A percentile compares a stretch with the other conserved stretches of the same genome.
Conservation (phyloP, 192 early-diverging fungal genomes). For the Backusella psychrophila region DNA sequence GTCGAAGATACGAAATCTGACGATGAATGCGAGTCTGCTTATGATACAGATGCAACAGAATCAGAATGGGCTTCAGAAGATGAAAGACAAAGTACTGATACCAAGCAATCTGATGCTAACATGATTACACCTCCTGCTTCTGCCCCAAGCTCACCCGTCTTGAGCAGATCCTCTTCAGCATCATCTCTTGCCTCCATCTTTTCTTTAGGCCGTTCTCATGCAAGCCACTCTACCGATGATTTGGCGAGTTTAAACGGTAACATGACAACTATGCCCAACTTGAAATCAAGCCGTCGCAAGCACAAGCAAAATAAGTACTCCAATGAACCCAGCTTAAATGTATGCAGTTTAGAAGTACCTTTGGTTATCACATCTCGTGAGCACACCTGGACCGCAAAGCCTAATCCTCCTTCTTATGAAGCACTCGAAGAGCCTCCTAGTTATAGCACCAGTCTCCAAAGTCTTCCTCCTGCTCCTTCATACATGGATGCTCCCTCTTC, state of each 20-base stretch:
- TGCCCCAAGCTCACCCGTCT: constrained; percentile 1
- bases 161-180: constrained; percentile 26
- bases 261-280: neutral
- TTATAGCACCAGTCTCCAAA: constrained; percentile 8
- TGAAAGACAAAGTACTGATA: neutral
- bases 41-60: constrained; percentile 6
- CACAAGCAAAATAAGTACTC: neutral
- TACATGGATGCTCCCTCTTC: neutral
- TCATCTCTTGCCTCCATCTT: constrained; percentile 22
- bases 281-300: neutral
- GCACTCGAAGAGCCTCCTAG: constrained; percentile 19
- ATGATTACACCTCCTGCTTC: constrained; percentile 13
- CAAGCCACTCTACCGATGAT: neutral
- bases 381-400: constrained; percentile 19
- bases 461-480: constrained; percentile 17
- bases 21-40: constrained; percentile 3
- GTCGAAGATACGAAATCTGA: constrained; percentile 8
- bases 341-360: constrained; percentile 27
- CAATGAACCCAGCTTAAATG: neutral
- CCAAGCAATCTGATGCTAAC: neutral
- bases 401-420: constrained; percentile 24
- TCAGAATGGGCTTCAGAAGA: constrained; percentile 16
- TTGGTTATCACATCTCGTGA: constrained; percentile 30
- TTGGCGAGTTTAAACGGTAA: neutral
- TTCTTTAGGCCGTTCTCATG: constrained; percentile 3